Evolutionary conservation across 495 filamentous ascomycete species (phyloP).

Genomic region (Penicillium tannophilum): DNA sequence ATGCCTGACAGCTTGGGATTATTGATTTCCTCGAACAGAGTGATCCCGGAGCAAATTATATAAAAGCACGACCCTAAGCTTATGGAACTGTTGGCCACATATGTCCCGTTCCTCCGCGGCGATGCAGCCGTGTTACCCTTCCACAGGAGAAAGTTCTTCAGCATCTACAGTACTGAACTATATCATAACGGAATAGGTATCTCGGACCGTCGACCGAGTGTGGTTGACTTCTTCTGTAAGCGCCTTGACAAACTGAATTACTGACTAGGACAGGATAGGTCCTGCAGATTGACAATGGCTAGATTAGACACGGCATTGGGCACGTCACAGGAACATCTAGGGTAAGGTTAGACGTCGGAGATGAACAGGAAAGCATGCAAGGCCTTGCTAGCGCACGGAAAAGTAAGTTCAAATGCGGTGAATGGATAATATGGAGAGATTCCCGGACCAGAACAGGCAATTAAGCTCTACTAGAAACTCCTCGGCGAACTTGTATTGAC

Average conservation of each 20-base stretch:
- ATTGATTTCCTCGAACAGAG: not conserved
- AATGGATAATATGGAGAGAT: conserved; percentile 4
- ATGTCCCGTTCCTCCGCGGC: conserved; percentile 10
- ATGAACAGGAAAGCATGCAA: not conserved
- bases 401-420: not conserved
- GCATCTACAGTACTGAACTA: not conserved
- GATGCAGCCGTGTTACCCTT: conserved; percentile 8
- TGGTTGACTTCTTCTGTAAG: not conserved
- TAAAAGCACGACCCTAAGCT: not conserved
- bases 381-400: not conserved
- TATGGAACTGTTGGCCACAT: not conserved
- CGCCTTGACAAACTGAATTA: not conserved
- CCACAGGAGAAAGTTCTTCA: conserved; percentile 5
- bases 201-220: not conserved
- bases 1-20: not conserved
- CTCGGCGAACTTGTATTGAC: not conserved
- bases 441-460: conserved; percentile 11
- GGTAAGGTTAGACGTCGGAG: not conserved
- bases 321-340: not conserved
- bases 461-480: conserved; percentile 4
- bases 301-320: not conserved
- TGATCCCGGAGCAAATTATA: not conserved
- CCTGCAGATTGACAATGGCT: not conserved
- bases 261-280: not conserved
- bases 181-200: not conserved